Conservation (phyloP, 148 eudicot species). For the Gaultheria prostrata region DNA sequence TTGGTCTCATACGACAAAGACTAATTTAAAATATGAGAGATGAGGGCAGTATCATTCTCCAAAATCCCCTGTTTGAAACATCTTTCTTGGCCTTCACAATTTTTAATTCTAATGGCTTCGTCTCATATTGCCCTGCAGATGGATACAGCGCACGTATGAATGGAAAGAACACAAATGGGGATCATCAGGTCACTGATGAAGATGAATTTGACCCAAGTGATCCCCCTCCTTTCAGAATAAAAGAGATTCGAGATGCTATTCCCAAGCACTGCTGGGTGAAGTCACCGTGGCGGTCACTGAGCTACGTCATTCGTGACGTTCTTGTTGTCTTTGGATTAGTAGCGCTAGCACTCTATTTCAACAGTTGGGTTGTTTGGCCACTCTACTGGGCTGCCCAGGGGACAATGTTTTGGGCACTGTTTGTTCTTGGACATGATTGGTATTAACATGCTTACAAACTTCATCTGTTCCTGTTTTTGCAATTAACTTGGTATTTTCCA, state of each 20-base stretch:
- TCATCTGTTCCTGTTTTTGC: slow-evolving; percentile 2
- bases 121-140: slow-evolving; percentile 13
- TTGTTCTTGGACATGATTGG: slow-evolving; percentile 50
- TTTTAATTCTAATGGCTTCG: background rate
- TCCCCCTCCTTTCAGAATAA: slow-evolving; percentile 38
- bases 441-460: slow-evolving; percentile 7
- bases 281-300: slow-evolving; percentile 33
- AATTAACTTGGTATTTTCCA: background rate
- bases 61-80: background rate
- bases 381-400: slow-evolving; percentile 40
- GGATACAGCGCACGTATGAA: background rate
- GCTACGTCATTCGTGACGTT: slow-evolving; percentile 33
- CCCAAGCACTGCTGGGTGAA: slow-evolving; percentile 42
- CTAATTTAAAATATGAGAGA: background rate
- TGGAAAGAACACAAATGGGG: slow-evolving; percentile 9
- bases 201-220: slow-evolving; percentile 35
- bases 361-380: slow-evolving; percentile 28
- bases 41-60: background rate
- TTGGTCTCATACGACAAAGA: background rate
- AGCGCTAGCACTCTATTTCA: slow-evolving; percentile 21
- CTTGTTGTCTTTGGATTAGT: slow-evolving; percentile 23
- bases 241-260: slow-evolving; percentile 36
- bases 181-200: slow-evolving; percentile 5
- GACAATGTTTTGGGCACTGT: slow-evolving; percentile 42
- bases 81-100: slow-evolving; percentile 7